These are phyloP conservation scores for Endogone sp. DNA, from an alignment of 192 early-diverging fungal species.

Conservation along the genomic window DNA sequence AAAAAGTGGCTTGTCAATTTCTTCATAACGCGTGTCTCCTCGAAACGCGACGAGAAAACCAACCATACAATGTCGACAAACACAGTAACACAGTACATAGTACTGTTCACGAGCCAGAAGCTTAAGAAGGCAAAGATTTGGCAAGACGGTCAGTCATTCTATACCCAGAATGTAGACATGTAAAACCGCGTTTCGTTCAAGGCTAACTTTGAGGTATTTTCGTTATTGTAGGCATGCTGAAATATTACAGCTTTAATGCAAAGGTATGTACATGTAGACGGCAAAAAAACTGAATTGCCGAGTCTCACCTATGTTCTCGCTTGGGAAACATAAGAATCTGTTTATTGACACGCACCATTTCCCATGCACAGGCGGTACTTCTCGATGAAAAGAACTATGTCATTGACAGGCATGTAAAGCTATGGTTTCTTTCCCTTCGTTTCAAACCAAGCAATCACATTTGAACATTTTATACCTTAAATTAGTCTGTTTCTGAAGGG, in stretches of 20 bases:
- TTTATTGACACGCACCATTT: background rate
- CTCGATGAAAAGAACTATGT: constrained; percentile 37
- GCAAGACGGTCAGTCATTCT: constrained; percentile 41
- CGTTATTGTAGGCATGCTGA: constrained; percentile 7
- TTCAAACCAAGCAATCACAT: background rate
- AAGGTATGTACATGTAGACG: constrained; percentile 17
- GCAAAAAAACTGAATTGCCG: no score
- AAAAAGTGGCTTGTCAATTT: no score
- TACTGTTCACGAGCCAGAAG: constrained; percentile 45
- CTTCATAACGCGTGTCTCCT: no score
- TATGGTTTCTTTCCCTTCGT: background rate
- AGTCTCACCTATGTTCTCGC: no score
- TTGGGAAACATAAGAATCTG: no score
- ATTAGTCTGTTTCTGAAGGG: constrained; percentile 23
- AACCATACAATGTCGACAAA: no score
- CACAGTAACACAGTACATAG: constrained; percentile 11
- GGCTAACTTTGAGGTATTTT: no score
- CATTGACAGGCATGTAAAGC: constrained; percentile 32
- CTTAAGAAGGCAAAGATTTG: constrained; percentile 50
- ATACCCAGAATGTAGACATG: background rate
- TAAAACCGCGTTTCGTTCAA: constrained; percentile 2
- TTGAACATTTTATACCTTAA: background rate
- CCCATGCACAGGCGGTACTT: constrained; percentile 30
- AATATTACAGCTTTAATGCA: constrained; percentile 19
- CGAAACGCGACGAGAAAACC: no score